Conservation (phyloP, 306 rosid species). For the Fragaria iinumae region DNA sequence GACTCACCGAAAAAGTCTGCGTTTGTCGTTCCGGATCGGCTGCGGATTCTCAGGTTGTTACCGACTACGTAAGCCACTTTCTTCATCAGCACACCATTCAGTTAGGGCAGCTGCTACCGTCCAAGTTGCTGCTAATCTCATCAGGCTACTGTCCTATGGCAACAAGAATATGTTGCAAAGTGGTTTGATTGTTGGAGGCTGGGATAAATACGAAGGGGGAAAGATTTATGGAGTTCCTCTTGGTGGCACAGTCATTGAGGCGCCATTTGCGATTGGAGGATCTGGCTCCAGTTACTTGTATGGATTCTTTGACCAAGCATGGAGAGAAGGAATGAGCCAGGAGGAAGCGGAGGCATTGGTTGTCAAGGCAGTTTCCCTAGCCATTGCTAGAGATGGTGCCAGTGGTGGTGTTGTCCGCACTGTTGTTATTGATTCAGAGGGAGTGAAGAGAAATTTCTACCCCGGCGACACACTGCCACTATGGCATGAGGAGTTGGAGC, state of each 20-base stretch:
- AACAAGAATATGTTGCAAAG: slow-evolving; percentile 86
- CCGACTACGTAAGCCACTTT: slow-evolving; percentile 86
- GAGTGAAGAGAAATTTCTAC: slow-evolving; percentile 82
- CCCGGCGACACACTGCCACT: slow-evolving; percentile 73
- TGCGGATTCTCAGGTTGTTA: slow-evolving; percentile 88
- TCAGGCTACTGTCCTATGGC: slow-evolving; percentile 74
- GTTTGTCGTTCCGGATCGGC: slow-evolving; percentile 99
- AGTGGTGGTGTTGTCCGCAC: slow-evolving; percentile 99
- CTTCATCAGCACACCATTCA: slow-evolving; percentile 94
- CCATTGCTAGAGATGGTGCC: slow-evolving; percentile 96
- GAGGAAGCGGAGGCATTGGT: slow-evolving; percentile 95
- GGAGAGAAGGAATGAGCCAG: slow-evolving; percentile 96
- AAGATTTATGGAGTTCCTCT: slow-evolving; percentile 85
- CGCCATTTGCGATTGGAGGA: slow-evolving; percentile 92
- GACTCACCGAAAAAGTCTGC: slow-evolving; percentile 88
- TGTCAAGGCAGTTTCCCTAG: slow-evolving; percentile 92
- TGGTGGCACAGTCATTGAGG: slow-evolving; percentile 76
- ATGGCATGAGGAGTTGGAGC: slow-evolving; percentile 94
- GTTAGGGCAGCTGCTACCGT: slow-evolving; percentile 95
- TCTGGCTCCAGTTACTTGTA: slow-evolving; percentile 97
- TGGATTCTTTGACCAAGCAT: slow-evolving; percentile 93
- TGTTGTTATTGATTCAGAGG: slow-evolving; percentile 72
- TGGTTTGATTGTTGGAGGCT: slow-evolving; percentile 91
- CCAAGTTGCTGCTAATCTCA: slow-evolving; percentile 87
- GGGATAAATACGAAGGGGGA: slow-evolving; percentile 97